Evolutionary conservation across 352 stramenopile genomes (phyloP).

Genomic region (Peronospora belbahrii): DNA sequence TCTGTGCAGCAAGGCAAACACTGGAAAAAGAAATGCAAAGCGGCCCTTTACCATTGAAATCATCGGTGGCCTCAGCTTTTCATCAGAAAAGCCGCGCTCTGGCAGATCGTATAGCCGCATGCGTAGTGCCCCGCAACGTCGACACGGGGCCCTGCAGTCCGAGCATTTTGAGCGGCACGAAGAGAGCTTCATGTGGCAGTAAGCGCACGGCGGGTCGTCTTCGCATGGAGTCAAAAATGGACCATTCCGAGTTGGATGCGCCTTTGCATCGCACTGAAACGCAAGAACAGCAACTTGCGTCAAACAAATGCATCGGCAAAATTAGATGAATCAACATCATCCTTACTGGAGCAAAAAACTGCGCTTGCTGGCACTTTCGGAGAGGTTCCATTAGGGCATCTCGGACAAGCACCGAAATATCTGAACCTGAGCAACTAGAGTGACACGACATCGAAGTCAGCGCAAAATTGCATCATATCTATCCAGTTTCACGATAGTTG

Average conservation of each 20-base stretch:
- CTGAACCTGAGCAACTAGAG: slow-evolving; percentile 86
- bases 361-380: slow-evolving; percentile 94
- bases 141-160: slow-evolving; percentile 65
- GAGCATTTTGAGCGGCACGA: slow-evolving; percentile 51
- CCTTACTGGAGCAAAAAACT: slow-evolving; percentile 80
- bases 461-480: not conserved
- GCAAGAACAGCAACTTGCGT: not conserved
- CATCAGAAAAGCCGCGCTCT: slow-evolving; percentile 72
- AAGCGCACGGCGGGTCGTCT: slow-evolving; percentile 75
- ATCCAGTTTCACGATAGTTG: not conserved
- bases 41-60: slow-evolving; percentile 65
- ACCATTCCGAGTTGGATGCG: slow-evolving; percentile 44
- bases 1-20: not conserved
- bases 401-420: slow-evolving; percentile 95
- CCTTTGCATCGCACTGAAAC: slow-evolving; percentile 74
- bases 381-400: slow-evolving; percentile 97
- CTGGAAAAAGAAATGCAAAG: not conserved
- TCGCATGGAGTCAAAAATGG: slow-evolving; percentile 74
- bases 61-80: slow-evolving; percentile 81
- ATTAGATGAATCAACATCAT: not conserved
- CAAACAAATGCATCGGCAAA: not conserved
- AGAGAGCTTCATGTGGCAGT: slow-evolving; percentile 88
- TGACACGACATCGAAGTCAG: slow-evolving; percentile 1
- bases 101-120: slow-evolving; percentile 84
- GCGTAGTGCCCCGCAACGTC: slow-evolving; percentile 60